Evolutionary conservation across 23 red algal species (phyloP), one percentile per base, ranked within the genome.

Genomic region (Cyanidioschyzon merolae): DNA sequence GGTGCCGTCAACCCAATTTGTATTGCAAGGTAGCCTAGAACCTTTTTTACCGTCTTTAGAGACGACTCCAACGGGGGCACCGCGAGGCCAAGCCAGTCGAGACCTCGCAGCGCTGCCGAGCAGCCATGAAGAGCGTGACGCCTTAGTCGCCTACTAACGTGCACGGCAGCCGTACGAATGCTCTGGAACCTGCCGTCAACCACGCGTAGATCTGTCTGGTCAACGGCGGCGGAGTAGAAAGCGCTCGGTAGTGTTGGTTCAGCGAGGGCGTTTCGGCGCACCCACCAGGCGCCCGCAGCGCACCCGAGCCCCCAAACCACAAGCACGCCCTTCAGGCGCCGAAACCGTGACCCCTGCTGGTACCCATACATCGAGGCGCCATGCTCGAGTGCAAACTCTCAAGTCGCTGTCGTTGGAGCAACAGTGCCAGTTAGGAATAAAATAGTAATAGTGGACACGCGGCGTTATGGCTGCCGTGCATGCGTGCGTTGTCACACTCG

Each of bases 61-160:
- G 12, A 25, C 63, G 63, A 35, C 63, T 71, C 63, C 63, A 71
- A 27, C 63, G 63, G 29, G n/a, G 63, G n/a, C 7, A 35, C 16
- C 63, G 32, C 63, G 12, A 27, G 7, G 63, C 63, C 63, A 7
- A 71, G 63, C 63, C 63, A 71, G n/a, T 71, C 63, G n/a, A 71
- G 63, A 25, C 63, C 63, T 25, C 63, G 63, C 16, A 71, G n/a
- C 45, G 21, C 12, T 7, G 45, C 45, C 21, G 45, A 54, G 45
- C 45, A 54, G 21, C 45, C 21, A 7, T 21, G 7, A 7, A 54
- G 45, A 21, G 45, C 45, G 45, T 54, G 12, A 15, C 21, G 45
- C 21, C 21, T 7, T 21, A 54, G 45, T 54, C 45, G 45, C 21
- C 45, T 21, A 7, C n/a, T n/a, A n/a, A n/a, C n/a, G n/a, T n/a